Base-by-base conservation (phyloP, 257 asterid genomes). In the Nicotiana otophora region DNA sequence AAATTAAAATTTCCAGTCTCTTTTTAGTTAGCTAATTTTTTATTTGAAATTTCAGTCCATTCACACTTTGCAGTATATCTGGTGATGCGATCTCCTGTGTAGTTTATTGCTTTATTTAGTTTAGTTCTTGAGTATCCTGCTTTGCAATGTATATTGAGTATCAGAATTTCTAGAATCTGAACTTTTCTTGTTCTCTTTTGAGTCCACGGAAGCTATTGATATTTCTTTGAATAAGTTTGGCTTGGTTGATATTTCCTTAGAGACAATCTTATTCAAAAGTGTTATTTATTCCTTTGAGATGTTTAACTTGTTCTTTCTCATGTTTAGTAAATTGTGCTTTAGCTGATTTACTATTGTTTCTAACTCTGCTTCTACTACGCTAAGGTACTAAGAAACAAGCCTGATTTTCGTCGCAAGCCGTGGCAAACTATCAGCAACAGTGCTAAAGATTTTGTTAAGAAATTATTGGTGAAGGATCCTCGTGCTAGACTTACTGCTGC, bases 401-500 rank as follows among this genome's bases (percentile, higher is more conserved):
- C 98, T 3, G 98, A 93, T 80, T 93, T 92, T 83, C 86, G 90
- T 67, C 97, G 95, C 74, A 93, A 93, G 84, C 98, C 98, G 80
- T 93, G 98, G 98, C 92, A 95, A 78, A 87, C 90, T 68, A 90
- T 93, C 81, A 93, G 97, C 90, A 85, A 85, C 84, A 88, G 92
- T 60, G 98, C 98, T 81, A 92, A 93, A 88, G 98, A 93, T 90
- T 92, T 93, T 77, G 95, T 93, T 53, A 89, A 87, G 89, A 93
- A 93, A 90, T 81, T 93, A 79, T 88, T 93, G 42, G 92, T 89
- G 79, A 93, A 92, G 86, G 94, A 93, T 85, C 98, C 98, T 57
- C 94, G 87, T 39, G 98, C 97, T 69, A 87, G 98, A 85, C 98
- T 92, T 80, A 93, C 98, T 42, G 98, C 98, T 33, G 98, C 98